A percentile compares a stretch with the other conserved stretches of the same genome.
phyloP scores from a whole-genome alignment of 1,284 basidiomycete species.

The Trametes versicolor region DNA sequence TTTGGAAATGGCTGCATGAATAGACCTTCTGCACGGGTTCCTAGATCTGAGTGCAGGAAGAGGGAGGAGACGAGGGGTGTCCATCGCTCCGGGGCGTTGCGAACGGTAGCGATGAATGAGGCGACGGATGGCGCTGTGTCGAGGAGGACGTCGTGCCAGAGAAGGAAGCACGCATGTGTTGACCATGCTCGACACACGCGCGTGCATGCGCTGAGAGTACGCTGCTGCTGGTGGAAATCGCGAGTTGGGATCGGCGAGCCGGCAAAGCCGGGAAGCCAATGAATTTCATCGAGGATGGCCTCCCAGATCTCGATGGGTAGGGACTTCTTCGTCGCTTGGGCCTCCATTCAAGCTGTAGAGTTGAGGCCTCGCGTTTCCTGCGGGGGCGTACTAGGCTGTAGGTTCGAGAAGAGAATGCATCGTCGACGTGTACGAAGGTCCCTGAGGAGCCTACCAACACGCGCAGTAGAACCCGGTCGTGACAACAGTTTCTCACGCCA shows the following conservation, averaged over 20 bases:
- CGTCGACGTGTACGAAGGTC: no score
- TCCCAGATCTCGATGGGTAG: background rate
- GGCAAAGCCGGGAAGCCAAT: background rate
- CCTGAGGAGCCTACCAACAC: no score
- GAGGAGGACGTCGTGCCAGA: constrained; percentile 1
- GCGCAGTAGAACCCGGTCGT: no score
- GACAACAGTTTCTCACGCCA: no score
- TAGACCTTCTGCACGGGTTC: background rate
- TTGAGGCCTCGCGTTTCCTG: background rate
- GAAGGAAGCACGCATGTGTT: background rate
- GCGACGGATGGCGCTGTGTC: background rate
- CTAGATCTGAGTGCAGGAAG: background rate
- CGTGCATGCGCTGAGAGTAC: background rate
- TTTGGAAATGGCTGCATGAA: background rate
- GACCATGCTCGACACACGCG: background rate
- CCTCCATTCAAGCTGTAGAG: background rate
- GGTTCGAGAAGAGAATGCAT: no score
- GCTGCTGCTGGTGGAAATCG: background rate
- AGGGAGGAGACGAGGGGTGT: background rate
- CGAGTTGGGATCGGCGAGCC: background rate
- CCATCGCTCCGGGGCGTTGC: background rate
- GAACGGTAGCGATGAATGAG: background rate
- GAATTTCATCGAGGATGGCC: background rate
- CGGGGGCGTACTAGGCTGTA: background rate
- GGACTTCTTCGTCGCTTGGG: background rate